A percentile compares a stretch with the other conserved stretches of the same genome.
phyloP scores from a whole-genome alignment of 176 grass and related monocot genomes.

The Triticum aestivum region IWGSC_CS_RefSeq_v2.1 NC_057799.1:654330520-654331019 shows the following conservation, averaged over 20 bases:
- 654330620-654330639: slow-evolving; percentile 59
- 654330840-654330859: slow-evolving; percentile 71
- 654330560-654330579: slow-evolving; percentile 78
- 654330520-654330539: slow-evolving; percentile 79
- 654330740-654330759: slow-evolving; percentile 93
- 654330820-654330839: slow-evolving; percentile 86
- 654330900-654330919: too few species aligned
- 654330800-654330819: slow-evolving; percentile 76
- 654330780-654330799: slow-evolving; percentile 75
- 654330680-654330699: slow-evolving; percentile 47
- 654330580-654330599: slow-evolving; percentile 73
- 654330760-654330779: slow-evolving; percentile 92
- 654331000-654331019: slow-evolving; percentile 83
- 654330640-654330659: slow-evolving; percentile 98
- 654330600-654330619: slow-evolving; percentile 46
- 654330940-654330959: neutral
- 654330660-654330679: slow-evolving; percentile 85
- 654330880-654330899: too few species aligned
- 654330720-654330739: slow-evolving; percentile 68
- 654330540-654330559: slow-evolving; percentile 80
- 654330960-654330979: neutral
- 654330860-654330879: neutral
- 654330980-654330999: slow-evolving; percentile 40
- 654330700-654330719: slow-evolving; percentile 55
- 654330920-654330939: too few species aligned